Conservation (phyloP, 768 basidiomycete species). For the Auriculariales sp. region DNA sequence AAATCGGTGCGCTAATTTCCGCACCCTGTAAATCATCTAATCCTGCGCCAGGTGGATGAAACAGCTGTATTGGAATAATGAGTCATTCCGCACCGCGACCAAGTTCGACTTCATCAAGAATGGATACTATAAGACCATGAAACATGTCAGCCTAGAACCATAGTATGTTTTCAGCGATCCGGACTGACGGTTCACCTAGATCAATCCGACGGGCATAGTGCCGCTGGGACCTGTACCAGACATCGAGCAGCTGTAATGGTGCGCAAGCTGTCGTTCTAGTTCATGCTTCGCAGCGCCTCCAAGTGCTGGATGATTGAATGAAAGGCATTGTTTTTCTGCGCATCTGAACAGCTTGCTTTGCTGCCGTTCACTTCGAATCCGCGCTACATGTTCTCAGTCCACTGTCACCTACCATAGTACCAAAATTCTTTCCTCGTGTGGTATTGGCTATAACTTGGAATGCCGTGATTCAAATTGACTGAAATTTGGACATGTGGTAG, state of each 20-base stretch:
- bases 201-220: conserved; percentile 68
- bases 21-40: background rate
- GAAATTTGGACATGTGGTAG: no score
- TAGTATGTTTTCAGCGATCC: background rate
- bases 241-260: conserved; percentile 41
- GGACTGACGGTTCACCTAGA: conserved; percentile 22
- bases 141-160: conserved; percentile 17
- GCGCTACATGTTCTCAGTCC: no score
- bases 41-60: conserved; percentile 48
- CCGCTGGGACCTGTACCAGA: conserved; percentile 59
- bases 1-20: background rate
- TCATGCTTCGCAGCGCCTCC: no score
- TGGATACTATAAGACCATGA: conserved; percentile 47
- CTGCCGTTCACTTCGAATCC: no score
- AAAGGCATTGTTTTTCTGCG: no score
- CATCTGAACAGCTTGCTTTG: no score
- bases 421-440: no score
- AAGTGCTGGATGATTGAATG: no score
- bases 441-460: no score
- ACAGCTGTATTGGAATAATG: conserved; percentile 81
- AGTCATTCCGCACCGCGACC: conserved; percentile 77
- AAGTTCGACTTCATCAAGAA: conserved; percentile 82
- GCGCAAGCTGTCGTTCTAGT: no score
- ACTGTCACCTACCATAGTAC: no score
- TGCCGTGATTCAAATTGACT: no score